Conservation (phyloP, 306 rosid species). For the Glycine soja region DNA sequence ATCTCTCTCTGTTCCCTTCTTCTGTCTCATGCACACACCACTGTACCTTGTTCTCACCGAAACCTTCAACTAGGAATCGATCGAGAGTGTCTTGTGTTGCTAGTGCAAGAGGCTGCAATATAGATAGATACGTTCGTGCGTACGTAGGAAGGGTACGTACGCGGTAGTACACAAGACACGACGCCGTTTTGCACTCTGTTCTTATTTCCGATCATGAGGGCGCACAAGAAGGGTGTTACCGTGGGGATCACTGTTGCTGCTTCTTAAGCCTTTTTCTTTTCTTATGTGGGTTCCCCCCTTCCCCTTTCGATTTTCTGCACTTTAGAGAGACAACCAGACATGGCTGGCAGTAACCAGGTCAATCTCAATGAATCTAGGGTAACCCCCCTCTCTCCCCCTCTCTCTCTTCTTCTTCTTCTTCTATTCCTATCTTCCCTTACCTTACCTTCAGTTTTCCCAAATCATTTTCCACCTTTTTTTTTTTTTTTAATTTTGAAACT, state of each 20-base stretch:
- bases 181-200: neutral
- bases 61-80: slow-evolving; percentile 20
- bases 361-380: slow-evolving; percentile 85
- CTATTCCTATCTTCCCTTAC: neutral
- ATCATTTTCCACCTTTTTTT: neutral
- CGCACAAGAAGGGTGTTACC: slow-evolving; percentile 37
- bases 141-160: neutral
- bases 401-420: neutral
- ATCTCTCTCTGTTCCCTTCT: slow-evolving; percentile 43
- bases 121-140: neutral
- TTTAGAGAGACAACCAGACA: slow-evolving; percentile 26
- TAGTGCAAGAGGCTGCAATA: neutral
- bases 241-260: slow-evolving; percentile 38
- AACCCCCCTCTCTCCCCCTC: neutral
- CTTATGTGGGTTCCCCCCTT: slow-evolving; percentile 5
- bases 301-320: slow-evolving; percentile 32
- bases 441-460: neutral
- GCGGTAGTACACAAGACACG: neutral
- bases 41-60: slow-evolving; percentile 26
- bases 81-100: neutral
- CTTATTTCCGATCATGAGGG: slow-evolving; percentile 34
- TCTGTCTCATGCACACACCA: slow-evolving; percentile 2
- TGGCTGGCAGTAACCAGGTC: slow-evolving; percentile 77
- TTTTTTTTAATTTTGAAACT: too few relatives aligned
- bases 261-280: slow-evolving; percentile 2